Percentiles rank a stretch among this genome's conserved stretches.
Evolutionary conservation across 768 basidiomycete species (phyloP).

Genomic region (Hypsizygus marmoreus): DNA sequence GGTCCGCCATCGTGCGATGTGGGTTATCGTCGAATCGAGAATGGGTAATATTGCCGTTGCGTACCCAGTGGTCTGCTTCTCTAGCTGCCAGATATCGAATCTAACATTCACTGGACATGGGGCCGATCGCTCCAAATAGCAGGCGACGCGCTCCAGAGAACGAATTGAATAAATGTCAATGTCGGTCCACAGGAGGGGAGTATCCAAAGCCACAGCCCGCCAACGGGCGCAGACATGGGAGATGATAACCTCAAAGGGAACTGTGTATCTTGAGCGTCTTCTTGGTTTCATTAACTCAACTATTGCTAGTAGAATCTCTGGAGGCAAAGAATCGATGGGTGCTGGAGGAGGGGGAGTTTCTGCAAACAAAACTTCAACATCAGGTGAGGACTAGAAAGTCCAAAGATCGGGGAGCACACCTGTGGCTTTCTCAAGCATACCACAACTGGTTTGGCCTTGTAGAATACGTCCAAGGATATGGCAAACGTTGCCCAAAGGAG

Average conservation of each 20-base stretch:
- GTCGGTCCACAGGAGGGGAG: constrained; percentile 41
- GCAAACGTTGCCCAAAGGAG: no score
- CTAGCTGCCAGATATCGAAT: constrained; percentile 31
- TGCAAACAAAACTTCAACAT: no score
- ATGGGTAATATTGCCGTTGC: constrained; percentile 13
- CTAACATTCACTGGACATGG: constrained; percentile 27
- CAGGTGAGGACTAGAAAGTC: no score
- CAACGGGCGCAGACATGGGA: constrained; percentile 46
- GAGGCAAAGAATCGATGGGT: constrained; percentile 24
- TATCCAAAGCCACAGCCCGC: constrained; percentile 37
- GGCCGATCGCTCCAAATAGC: constrained; percentile 33
- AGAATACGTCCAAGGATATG: no score
- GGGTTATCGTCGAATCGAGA: constrained; percentile 19
- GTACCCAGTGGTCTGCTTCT: constrained; percentile 18
- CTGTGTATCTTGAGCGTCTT: constrained; percentile 19
- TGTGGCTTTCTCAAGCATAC: no score
- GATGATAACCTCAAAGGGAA: constrained; percentile 38
- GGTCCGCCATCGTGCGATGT: constrained; percentile 26
- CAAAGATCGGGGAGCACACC: no score
- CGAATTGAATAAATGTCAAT: constrained; percentile 31
- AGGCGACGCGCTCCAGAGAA: constrained; percentile 23
- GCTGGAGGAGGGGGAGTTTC: constrained; percentile 1
- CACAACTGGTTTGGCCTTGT: no score
- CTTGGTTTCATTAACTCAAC: constrained; percentile 24
- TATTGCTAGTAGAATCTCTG: constrained; percentile 32